A percentile compares a stretch with the other conserved stretches of the same genome.
These are phyloP conservation scores for Silene conica DNA, from an alignment of 148 eudicot species.

Conservation along the genomic window DNA sequence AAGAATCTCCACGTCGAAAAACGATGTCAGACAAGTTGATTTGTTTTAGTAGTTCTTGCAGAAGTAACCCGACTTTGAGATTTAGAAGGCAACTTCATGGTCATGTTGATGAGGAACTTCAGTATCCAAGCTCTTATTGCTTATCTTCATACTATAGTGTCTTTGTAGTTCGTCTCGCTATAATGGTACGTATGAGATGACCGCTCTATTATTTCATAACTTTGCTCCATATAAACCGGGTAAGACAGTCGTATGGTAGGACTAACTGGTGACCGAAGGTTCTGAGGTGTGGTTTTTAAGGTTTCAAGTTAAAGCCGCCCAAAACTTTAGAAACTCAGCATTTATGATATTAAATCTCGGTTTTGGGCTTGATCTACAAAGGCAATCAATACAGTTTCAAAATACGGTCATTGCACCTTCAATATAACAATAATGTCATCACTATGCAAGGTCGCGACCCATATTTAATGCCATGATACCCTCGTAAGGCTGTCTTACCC, in stretches of 20 bases:
- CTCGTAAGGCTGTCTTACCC: not conserved
- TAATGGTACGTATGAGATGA: slow-evolving; percentile 45
- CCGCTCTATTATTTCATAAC: not conserved
- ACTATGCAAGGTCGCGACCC: no score
- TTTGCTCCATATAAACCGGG: not conserved
- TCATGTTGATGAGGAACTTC: slow-evolving; percentile 74
- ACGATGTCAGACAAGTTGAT: slow-evolving; percentile 21
- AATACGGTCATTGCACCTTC: no score
- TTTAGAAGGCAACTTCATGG: slow-evolving; percentile 38
- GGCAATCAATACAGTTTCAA: no score
- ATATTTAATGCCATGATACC: not conserved
- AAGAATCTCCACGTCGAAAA: slow-evolving; percentile 29
- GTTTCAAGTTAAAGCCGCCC: not conserved
- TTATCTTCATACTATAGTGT: slow-evolving; percentile 81
- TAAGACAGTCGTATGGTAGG: not conserved
- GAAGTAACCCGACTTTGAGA: slow-evolving; percentile 29
- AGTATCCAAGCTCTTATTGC: slow-evolving; percentile 50
- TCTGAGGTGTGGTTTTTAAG: not conserved
- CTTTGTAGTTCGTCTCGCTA: slow-evolving; percentile 92
- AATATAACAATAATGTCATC: no score
- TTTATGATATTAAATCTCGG: no score
- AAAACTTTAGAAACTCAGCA: not conserved
- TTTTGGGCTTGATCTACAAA: no score
- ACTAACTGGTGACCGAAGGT: not conserved
- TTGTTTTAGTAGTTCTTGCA: slow-evolving; percentile 27